Evolutionary conservation across 805 yeast species (phyloP).

Genomic region (Sungouiozyma ichnusensis): DNA sequence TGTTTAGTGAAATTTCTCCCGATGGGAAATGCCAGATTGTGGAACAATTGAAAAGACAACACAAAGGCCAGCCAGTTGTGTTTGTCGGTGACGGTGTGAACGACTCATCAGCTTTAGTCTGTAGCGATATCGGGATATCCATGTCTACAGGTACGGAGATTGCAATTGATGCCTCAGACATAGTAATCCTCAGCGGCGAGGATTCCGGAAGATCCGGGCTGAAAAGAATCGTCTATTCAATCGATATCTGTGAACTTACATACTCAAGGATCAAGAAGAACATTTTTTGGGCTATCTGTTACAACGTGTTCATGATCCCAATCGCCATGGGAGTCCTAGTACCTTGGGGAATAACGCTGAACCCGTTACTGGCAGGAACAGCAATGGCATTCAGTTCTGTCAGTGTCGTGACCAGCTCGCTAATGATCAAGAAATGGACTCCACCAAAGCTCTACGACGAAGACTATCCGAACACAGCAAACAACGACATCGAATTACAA

Average conservation of each 20-base stretch:
- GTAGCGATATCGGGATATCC: conserved; percentile 84
- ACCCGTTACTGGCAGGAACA: conserved; percentile 82
- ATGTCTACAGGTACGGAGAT: conserved; percentile 90
- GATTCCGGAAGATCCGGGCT: conserved; percentile 22
- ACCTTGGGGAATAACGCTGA: conserved; percentile 66
- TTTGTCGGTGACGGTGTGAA: conserved; percentile 97
- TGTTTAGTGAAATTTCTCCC: conserved; percentile 72
- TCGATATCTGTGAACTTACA: conserved; percentile 61
- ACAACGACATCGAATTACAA: not conserved
- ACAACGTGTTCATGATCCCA: conserved; percentile 79
- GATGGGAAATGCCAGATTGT: conserved; percentile 64
- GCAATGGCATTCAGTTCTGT: conserved; percentile 92
- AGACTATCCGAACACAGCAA: not conserved
- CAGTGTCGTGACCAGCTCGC: conserved; percentile 75
- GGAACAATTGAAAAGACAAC: conserved; percentile 36
- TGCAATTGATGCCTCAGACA: conserved; percentile 94
- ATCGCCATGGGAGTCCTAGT: conserved; percentile 87
- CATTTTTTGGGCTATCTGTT: conserved; percentile 78
- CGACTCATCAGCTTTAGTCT: conserved; percentile 91
- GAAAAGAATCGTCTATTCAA: conserved; percentile 45
- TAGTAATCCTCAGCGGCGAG: conserved; percentile 51
- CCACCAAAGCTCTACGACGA: conserved; percentile 14
- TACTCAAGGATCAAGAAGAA: conserved; percentile 68
- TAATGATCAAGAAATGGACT: conserved; percentile 59
- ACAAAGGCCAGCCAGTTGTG: conserved; percentile 43